Evolutionary conservation across 1,139 yeast genomes (phyloP).

Genomic region (Geotrichum restrictum): DNA sequence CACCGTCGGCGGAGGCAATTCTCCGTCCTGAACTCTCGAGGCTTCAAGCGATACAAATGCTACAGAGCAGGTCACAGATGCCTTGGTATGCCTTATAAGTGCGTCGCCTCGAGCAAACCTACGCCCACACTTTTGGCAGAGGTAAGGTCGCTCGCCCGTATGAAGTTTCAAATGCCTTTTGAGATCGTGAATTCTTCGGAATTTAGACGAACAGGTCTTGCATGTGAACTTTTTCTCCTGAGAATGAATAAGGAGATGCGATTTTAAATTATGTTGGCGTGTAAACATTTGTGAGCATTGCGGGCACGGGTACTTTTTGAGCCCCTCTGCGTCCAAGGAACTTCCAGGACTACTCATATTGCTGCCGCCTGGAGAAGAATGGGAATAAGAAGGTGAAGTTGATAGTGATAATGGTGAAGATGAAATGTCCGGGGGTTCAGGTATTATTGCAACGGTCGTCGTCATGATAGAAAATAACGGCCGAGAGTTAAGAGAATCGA

Average conservation of each 20-base stretch:
- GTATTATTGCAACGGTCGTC: neutral
- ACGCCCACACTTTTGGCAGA: constrained; percentile 59
- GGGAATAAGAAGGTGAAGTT: neutral
- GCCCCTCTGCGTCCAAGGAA: neutral
- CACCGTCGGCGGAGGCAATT: neutral
- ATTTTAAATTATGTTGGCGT: constrained; percentile 18
- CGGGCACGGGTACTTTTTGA: constrained; percentile 13
- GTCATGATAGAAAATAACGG: neutral
- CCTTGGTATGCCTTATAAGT: constrained; percentile 57
- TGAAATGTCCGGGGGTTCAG: neutral
- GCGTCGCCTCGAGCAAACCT: constrained; percentile 78
- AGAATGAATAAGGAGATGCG: constrained; percentile 15
- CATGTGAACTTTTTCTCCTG: constrained; percentile 62
- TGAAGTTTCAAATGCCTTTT: constrained; percentile 73
- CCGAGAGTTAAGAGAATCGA: too few relatives aligned
- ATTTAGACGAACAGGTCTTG: constrained; percentile 56
- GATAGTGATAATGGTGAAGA: neutral
- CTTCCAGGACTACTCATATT: too few relatives aligned
- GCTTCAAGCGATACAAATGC: constrained; percentile 3
- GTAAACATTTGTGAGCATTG: constrained; percentile 21
- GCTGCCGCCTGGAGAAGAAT: too few relatives aligned
- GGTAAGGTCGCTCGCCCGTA: constrained; percentile 69
- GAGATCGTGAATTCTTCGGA: constrained; percentile 71
- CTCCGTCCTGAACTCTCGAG: neutral
- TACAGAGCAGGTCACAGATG: constrained; percentile 29